Conservation (phyloP, 441 rosid genomes). For the Arabidopsis lyrata region DNA sequence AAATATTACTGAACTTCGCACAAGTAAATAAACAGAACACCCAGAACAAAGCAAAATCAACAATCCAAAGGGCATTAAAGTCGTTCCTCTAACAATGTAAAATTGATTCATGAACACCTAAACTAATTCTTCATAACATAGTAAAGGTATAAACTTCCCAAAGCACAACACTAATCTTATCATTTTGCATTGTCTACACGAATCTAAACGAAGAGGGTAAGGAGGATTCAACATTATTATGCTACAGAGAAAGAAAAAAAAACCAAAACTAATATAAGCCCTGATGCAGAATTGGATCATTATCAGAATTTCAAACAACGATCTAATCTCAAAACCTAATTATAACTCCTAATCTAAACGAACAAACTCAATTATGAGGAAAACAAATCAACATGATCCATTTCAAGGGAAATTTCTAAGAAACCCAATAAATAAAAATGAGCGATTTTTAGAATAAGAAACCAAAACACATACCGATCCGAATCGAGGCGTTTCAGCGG, state of each 20-base stretch:
- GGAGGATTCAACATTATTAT: slow-evolving; percentile 1
- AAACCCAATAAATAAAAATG: neutral
- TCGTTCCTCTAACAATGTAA: neutral
- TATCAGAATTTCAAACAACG: neutral
- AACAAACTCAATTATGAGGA: slow-evolving; percentile 8
- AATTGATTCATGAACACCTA: neutral
- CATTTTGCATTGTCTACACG: neutral
- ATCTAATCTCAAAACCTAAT: slow-evolving; percentile 15
- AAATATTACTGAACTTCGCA: neutral
- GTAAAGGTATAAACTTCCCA: slow-evolving; percentile 11
- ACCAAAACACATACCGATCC: slow-evolving; percentile 45
- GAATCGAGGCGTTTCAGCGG: slow-evolving; percentile 43
- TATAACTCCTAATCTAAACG: slow-evolving; percentile 15
- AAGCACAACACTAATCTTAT: neutral
- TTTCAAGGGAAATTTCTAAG: neutral
- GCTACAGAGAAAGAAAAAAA: neutral
- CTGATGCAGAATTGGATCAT: neutral
- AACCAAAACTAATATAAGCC: neutral
- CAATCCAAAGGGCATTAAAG: slow-evolving; percentile 16
- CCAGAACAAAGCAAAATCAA: neutral
- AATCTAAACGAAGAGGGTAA: neutral
- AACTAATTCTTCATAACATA: neutral
- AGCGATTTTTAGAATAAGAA: slow-evolving; percentile 25
- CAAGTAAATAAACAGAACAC: neutral
- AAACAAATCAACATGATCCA: neutral